Percentiles rank a stretch among this genome's conserved stretches.
Conservation (phyloP, 208 protist genomes). For the Wallacemonas sp. region DNA sequence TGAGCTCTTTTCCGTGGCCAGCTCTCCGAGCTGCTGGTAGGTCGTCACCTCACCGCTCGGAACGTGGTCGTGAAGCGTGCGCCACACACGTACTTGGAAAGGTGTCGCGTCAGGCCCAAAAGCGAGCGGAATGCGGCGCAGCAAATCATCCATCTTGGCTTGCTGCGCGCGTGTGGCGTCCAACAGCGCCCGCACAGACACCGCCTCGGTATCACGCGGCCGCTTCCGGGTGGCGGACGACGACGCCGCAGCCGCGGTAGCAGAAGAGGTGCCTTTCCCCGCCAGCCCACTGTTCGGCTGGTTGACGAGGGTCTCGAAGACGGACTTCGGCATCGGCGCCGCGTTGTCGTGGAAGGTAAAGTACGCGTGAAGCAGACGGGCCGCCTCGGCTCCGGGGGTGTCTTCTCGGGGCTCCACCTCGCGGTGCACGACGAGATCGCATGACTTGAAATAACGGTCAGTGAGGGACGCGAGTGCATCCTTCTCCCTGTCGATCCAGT, state of each 20-base stretch:
- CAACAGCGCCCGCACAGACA: neutral
- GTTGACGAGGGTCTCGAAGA: neutral
- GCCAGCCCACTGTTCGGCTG: neutral
- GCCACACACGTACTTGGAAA: constrained; percentile 43
- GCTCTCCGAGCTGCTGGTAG: constrained; percentile 46
- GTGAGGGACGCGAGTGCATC: neutral
- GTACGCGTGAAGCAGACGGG: constrained; percentile 27
- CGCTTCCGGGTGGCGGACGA: constrained; percentile 20
- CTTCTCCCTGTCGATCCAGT: constrained; percentile 23
- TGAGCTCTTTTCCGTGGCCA: constrained; percentile 12
- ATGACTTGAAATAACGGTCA: neutral
- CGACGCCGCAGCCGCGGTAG: no score
- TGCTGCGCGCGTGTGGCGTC: neutral
- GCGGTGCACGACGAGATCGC: neutral
- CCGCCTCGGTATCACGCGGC: neutral
- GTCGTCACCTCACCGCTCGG: constrained; percentile 35
- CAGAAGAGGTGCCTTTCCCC: no score
- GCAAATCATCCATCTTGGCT: constrained; percentile 11
- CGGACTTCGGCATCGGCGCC: neutral
- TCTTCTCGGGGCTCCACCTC: neutral
- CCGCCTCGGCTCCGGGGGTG: constrained; percentile 9
- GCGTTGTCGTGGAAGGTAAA: constrained; percentile 23
- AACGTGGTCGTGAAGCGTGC: constrained; percentile 39
- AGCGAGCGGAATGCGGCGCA: constrained; percentile 31
- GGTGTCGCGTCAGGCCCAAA: constrained; percentile 30